Base-by-base conservation (phyloP, 495 filamentous ascomycete species). In the Penicillium simplicissimum region DNA sequence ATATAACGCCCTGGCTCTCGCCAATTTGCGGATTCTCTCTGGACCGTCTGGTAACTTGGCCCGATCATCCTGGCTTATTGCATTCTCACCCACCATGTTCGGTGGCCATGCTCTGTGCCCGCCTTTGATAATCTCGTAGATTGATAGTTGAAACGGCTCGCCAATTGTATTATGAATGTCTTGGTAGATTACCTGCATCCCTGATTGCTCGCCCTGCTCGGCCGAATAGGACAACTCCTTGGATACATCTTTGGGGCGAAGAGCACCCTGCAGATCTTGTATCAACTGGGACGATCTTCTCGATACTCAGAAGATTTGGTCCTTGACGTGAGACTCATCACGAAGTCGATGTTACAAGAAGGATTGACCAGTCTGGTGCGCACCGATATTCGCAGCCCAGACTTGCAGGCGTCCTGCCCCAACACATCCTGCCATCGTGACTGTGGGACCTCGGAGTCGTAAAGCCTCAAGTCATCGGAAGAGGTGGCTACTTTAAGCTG, bases 321-420 rank as follows among this genome's bases (percentile, higher is more conserved):
- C 52, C n/a, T 63, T 68, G 40, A 84, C 66, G 52, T 81, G 75
- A 0, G 79, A 78, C 3, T 79, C 76, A 57, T 84, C 80, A n/a
- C 78, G 68, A 0, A 83, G 71, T 2, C 77, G 74, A 55, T 76
- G 78, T 28, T 81, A 79, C 3, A 84, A 70, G 4, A 81, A 82
- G 21, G 74, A 78, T 35, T 67, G 67, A 1, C 72, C 68, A n/a
- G 53, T 69, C 25, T 71, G 71, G 54, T 82, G 75, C 14, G 80
- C 81, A 11, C 76, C 80, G 35, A 81, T 78, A 63, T 80, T 82
- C 2, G 62, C 71, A n/a, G 71, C 71, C 80, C 81, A 83, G 14
- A 80, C 57, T 36, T 76, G 74, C 55, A 82, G 72, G 21, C 74
- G 67, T 1, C 75, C 66, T 3, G 72, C n/a, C n/a, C n/a, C n/a